Conservation (phyloP, 768 basidiomycete species). For the Rhizopogon vulgaris region DNA sequence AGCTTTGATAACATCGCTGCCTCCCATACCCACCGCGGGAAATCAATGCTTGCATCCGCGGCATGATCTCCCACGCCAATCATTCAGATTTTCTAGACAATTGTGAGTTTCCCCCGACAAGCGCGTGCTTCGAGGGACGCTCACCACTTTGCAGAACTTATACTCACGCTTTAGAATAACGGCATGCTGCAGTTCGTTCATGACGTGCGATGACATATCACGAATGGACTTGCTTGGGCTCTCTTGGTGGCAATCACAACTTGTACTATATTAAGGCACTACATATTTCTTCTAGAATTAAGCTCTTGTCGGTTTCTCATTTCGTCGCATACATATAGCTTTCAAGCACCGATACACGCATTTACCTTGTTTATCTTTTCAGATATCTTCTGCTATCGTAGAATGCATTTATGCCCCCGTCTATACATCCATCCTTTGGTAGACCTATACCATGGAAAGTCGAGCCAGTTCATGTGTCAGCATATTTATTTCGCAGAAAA, state of each 20-base stretch:
- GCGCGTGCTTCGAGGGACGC: not conserved
- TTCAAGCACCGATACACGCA: not conserved
- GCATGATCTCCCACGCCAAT: conserved; percentile 10
- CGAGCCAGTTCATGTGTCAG: too few relatives aligned
- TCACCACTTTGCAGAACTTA: not conserved
- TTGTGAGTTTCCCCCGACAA: not conserved
- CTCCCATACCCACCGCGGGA: conserved; percentile 23
- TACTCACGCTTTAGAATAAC: not conserved
- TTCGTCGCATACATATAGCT: not conserved
- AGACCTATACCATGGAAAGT: not conserved
- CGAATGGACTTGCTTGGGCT: not conserved
- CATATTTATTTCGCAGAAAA: too few relatives aligned
- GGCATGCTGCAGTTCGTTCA: not conserved
- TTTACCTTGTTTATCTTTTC: not conserved
- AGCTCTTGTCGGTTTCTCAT: not conserved
- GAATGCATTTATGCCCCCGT: not conserved
- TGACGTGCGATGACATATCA: not conserved
- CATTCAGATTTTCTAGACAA: not conserved
- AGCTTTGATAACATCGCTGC: conserved; percentile 23
- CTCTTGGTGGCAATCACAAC: not conserved
- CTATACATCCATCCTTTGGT: too few relatives aligned
- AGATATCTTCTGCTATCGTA: not conserved
- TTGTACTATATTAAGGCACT: not conserved
- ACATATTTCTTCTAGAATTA: too few relatives aligned
- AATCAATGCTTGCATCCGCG: conserved; percentile 11